These are phyloP conservation scores for Cercospora berteroae DNA, from an alignment of 2,329 filamentous ascomycete species.

Conservation along the genomic window DNA sequence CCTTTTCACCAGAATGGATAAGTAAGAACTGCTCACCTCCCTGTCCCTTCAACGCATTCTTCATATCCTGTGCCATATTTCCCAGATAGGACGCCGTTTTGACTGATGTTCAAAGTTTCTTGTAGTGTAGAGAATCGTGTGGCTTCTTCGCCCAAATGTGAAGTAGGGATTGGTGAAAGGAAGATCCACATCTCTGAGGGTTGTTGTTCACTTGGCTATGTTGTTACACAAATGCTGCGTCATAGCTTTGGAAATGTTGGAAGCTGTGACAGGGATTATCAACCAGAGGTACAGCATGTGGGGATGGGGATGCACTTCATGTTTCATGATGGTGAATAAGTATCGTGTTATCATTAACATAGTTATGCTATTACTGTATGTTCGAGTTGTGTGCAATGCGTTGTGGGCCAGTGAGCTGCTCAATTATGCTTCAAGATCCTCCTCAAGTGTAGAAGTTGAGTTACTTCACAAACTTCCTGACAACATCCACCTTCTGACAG, in stretches of 20 bases:
- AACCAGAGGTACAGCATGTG: not conserved
- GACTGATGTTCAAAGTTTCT: not conserved
- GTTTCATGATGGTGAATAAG: not conserved
- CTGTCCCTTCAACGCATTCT: slow-evolving; percentile 33
- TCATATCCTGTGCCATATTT: slow-evolving; percentile 31
- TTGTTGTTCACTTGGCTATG: slow-evolving; percentile 8
- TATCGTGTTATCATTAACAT: not conserved
- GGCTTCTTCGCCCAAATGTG: slow-evolving; percentile 1
- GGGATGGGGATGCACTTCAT: not conserved
- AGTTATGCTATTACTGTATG: not conserved
- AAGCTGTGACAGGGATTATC: slow-evolving; percentile 7
- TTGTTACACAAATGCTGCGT: slow-evolving; percentile 7
- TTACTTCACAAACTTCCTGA: slow-evolving; percentile 17
- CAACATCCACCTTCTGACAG: slow-evolving; percentile 45
- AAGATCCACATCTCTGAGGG: not conserved
- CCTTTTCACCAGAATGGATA: too few species aligned
- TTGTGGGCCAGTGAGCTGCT: not conserved
- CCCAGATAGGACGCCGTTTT: slow-evolving; percentile 19
- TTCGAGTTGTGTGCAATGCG: not conserved
- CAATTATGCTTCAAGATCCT: not conserved
- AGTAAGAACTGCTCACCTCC: too few species aligned
- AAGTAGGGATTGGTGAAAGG: not conserved
- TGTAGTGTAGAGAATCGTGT: not conserved
- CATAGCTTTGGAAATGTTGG: slow-evolving; percentile 14
- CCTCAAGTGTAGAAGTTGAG: not conserved